Evolutionary conservation across 1,284 basidiomycete genomes (phyloP).

Genomic region (Ustilago vetiveriae): DNA sequence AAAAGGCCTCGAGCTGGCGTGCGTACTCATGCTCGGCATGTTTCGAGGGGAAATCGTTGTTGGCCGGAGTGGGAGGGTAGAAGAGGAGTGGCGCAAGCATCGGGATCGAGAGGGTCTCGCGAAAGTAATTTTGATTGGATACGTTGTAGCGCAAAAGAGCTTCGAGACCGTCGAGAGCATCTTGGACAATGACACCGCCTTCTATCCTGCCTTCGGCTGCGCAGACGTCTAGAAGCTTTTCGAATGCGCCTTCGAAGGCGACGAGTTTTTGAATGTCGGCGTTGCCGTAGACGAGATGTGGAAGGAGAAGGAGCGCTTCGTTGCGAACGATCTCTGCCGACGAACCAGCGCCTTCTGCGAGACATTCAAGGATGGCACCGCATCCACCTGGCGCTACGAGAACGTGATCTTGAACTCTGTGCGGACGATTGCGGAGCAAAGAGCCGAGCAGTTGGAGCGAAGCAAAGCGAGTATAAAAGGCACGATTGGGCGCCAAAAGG

Average conservation of each 20-base stretch:
- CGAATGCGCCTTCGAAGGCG: constrained; percentile 96
- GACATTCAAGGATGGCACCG: constrained; percentile 73
- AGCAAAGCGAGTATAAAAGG: constrained; percentile 87
- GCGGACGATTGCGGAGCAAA: constrained; percentile 75
- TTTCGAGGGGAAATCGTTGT: constrained; percentile 67
- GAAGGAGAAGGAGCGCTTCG: constrained; percentile 77
- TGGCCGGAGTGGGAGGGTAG: constrained; percentile 74
- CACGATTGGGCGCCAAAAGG: constrained; percentile 69
- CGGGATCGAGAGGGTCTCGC: constrained; percentile 86
- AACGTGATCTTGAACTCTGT: constrained; percentile 86
- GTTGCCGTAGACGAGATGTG: constrained; percentile 83
- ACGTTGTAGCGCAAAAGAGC: constrained; percentile 88
- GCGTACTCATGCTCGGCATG: constrained; percentile 70
- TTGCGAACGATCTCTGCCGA: constrained; percentile 65
- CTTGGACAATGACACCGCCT: constrained; percentile 82
- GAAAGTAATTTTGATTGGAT: constrained; percentile 98
- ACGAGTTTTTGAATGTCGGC: constrained; percentile 96
- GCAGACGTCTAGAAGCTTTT: constrained; percentile 90
- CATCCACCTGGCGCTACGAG: constrained; percentile 82
- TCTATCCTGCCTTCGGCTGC: constrained; percentile 89
- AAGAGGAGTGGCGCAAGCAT: constrained; percentile 83
- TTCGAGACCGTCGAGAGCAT: constrained; percentile 85
- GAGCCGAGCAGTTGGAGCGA: constrained; percentile 85
- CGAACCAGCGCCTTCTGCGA: constrained; percentile 67
- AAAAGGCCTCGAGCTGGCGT: constrained; percentile 82